A percentile compares a stretch with the other conserved stretches of the same genome.
These are phyloP conservation scores for Myriosclerotinia scirpicola DNA, from an alignment of 2,329 filamentous ascomycete species.

Conservation along the genomic window DNA sequence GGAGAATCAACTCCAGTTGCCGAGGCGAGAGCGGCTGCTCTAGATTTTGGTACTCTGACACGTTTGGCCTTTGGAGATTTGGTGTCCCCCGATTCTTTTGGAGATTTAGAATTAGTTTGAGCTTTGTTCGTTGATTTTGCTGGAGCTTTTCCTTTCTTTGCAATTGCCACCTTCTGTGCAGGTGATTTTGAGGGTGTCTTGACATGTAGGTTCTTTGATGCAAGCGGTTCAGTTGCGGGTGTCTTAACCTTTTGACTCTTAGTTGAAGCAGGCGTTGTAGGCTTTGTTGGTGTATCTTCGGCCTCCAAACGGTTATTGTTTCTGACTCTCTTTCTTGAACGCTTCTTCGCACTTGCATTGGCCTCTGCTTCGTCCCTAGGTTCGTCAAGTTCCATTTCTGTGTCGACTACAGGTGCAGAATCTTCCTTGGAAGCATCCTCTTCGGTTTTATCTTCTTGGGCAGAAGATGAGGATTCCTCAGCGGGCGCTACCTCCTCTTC, in stretches of 20 bases:
- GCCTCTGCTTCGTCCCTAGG: slow-evolving; percentile 16
- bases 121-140: background rate
- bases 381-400: slow-evolving; percentile 6
- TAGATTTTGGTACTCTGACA: slow-evolving; percentile 22
- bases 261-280: slow-evolving; percentile 6
- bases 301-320: slow-evolving; percentile 32
- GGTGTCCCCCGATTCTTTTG: slow-evolving; percentile 25
- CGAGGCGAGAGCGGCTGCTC: slow-evolving; percentile 21
- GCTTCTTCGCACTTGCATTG: slow-evolving; percentile 24
- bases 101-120: slow-evolving; percentile 21
- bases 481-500: background rate
- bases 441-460: background rate
- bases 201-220: background rate
- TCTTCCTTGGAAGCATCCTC: slow-evolving; percentile 1
- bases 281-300: slow-evolving; percentile 14
- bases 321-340: slow-evolving; percentile 31
- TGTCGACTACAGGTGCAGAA: background rate
- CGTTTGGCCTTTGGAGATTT: slow-evolving; percentile 28
- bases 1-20: slow-evolving; percentile 23
- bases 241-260: slow-evolving; percentile 2
- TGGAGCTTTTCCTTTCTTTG: background rate
- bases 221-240: slow-evolving; percentile 1
- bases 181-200: slow-evolving; percentile 15
- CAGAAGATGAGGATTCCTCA: background rate
- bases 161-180: slow-evolving; percentile 1